Evolutionary conservation across 768 basidiomycete species (phyloP), one percentile per base, ranked within the genome.

Genomic region (Suillus bovinus): DNA sequence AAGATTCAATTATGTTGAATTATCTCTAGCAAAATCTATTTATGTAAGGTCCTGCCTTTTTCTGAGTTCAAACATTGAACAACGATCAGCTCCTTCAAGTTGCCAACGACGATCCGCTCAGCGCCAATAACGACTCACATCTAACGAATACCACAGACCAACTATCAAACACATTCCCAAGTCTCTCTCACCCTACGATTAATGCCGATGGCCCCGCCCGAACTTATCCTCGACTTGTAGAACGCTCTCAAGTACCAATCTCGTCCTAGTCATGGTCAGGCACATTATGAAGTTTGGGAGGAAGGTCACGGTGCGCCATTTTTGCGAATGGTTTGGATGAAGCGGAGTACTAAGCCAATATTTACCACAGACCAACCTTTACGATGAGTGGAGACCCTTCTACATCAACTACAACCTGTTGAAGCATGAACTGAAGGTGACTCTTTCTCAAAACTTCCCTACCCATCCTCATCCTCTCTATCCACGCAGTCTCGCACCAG

Each of bases 381-480:
- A 96, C 76, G 84, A 82, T 66, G 95, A 94, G 82, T 97, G 95
- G 95, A 83, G 87, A 22, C 89, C 89, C 3, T 91, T 88, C 69
- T 96, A 96, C 71, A 83, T 98, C 61, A 86, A 95, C 77, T 98
- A 99, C 70, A 92, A 90, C 69, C 80, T 82, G 9, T 82, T 98
- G 49, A 98, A 98, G 77, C 90, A 91, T 60, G 89, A 93, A 66
- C 86, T 99, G 67, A 97, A 98, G 81, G 90, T 89, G 47, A 64
- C 71, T 64, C 7, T 46, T n/a, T 59, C 61, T 31, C 5, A 17
- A 10, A 58, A 33, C 10, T n/a, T 24, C 50, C 22, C 52, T 17
- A 31, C 34, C 13, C 31, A 4, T 8, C 3, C 10, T 33, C 22
- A 36, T 17, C 24, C 7, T 49, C 0, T 33, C 56, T 10, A 17